Evolutionary conservation across 768 basidiomycete genomes (phyloP), one percentile per base, ranked within the genome.

Genomic region (Tricholoma flavovirens): DNA sequence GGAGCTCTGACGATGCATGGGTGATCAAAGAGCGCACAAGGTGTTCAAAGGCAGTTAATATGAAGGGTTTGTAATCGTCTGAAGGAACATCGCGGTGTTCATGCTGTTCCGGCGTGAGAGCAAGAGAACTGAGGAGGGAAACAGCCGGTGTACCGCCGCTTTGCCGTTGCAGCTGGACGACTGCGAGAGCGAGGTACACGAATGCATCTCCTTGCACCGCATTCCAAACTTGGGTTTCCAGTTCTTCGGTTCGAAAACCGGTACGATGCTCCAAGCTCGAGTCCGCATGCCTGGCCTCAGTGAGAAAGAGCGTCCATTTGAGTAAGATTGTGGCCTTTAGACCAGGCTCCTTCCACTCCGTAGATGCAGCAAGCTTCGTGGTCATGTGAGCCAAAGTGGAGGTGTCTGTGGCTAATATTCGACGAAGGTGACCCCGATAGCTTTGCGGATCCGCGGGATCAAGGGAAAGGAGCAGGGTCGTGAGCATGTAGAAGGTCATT

Each of bases 271-370:
- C 86, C 35, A 93, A 69, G 4, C 78, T 75, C 1, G 83, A 72
- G 61, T 90, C 83, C 17, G 81, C 79, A 65, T 87, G 84, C 22
- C 91, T 78, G 5, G 83, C 79, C 59, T 90, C 86, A 1, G 90
- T 86, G 60, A 93, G 74, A 68, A 92, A 91, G 56, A 95, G 76
- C 0, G 92, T 88, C 91, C 92, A 95, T 65, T 91, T 90, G 36
- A 97, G 77, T n/a, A 88, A 70, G 5, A 94, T 64, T 1, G 80
- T 77, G 0, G 90, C 86, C 64, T 87, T 89, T 14, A 96, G 70
- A 1, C 84, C 83, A 1, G 77, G 71, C 17, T 87, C 84, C 53
- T 78, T 86, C 90, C 91, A 93, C 14, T 77, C 70, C 2, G 80
- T 71, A 2, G 76, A 61, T 8, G 78, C 64, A 12, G 77, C 72